Evolutionary conservation across 192 early-diverging fungal species (phyloP), one percentile per base, ranked within the genome.

Genomic region (Linnemannia zychae): DNA sequence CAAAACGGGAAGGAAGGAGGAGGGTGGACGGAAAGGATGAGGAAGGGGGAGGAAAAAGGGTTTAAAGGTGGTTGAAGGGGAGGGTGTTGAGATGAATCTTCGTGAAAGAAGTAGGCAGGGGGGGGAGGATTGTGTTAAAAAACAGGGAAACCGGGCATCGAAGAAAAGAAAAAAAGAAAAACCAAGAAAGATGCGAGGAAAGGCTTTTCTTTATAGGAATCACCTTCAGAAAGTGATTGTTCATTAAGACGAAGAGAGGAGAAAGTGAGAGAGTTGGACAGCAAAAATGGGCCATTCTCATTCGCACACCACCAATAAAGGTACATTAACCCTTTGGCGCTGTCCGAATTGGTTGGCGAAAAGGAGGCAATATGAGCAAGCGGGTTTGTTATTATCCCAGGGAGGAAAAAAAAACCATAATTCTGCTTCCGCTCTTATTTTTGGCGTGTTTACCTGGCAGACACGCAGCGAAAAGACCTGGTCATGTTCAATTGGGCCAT

Each of bases 231-330:
- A 33, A 31, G 15, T 63, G 57, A 63, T 17, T 57, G 53, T 9
- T 44, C 40, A 44, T 44, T 9, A 24, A 3, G 40, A 38, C 38
- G 46, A 71, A 46, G 37, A 71, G 57, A 60, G 57, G 57, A 60
- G 53, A 60, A 53, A 60, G 57, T 60, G 57, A 60, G 57, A 63
- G 57, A 63, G 57, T 28, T 63, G 57, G 57, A 63, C 57, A 63
- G n/a, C 57, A 24, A n/a, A n/a, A 63, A 33, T 15, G 11, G 24
- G 57, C 11, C 28, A 12, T 1, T 63, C 28, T 63, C 57, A 63
- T 63, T 63, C 28, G 57, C 28, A 31, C 57, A 63, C n/a, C 28
- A 13, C 57, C 24, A 28, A 6, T 11, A 28, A 63, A 63, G 57
- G 13, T 63, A 63, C 57, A 63, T 63, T 9, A 44, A 44, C 40